phyloP scores from a whole-genome alignment of 2,329 filamentous ascomycete genomes.

The Colletotrichum agaves region DNA sequence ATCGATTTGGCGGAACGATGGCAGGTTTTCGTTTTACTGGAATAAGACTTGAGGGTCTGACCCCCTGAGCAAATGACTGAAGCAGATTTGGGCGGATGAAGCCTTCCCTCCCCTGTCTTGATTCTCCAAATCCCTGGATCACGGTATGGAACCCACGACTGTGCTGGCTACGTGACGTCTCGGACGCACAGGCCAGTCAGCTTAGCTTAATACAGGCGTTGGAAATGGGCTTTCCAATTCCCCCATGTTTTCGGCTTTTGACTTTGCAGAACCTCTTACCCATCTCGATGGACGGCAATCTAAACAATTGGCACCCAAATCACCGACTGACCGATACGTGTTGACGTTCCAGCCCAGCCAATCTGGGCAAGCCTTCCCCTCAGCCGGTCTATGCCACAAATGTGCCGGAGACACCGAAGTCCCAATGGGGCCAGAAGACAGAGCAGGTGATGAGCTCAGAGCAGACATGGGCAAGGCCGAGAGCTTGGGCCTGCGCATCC shows the following conservation, averaged over 20 bases:
- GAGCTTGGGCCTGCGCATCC: slow-evolving; percentile 12
- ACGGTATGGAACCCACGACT: background rate
- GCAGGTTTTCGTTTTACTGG: too few relatives aligned
- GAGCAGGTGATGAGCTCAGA: slow-evolving; percentile 20
- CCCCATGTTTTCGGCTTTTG: background rate
- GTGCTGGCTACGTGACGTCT: background rate
- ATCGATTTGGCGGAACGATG: too few relatives aligned
- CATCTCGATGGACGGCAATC: slow-evolving; percentile 1
- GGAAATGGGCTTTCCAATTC: background rate
- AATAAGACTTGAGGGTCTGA: too few relatives aligned
- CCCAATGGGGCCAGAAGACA: slow-evolving; percentile 10
- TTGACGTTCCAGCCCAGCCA: background rate
- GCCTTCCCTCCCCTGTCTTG: too few relatives aligned
- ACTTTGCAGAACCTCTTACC: background rate
- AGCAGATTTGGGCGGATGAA: too few relatives aligned
- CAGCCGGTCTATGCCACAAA: slow-evolving; percentile 7
- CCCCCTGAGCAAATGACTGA: too few relatives aligned
- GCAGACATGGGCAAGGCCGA: slow-evolving; percentile 5
- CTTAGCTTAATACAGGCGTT: background rate
- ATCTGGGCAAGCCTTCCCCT: background rate
- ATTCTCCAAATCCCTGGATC: too few relatives aligned
- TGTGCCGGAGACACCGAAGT: slow-evolving; percentile 21
- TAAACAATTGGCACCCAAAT: background rate
- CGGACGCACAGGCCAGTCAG: background rate
- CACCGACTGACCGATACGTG: background rate